Conservation (phyloP, 1,284 basidiomycete genomes). For the Earliella scabrosa region DNA sequence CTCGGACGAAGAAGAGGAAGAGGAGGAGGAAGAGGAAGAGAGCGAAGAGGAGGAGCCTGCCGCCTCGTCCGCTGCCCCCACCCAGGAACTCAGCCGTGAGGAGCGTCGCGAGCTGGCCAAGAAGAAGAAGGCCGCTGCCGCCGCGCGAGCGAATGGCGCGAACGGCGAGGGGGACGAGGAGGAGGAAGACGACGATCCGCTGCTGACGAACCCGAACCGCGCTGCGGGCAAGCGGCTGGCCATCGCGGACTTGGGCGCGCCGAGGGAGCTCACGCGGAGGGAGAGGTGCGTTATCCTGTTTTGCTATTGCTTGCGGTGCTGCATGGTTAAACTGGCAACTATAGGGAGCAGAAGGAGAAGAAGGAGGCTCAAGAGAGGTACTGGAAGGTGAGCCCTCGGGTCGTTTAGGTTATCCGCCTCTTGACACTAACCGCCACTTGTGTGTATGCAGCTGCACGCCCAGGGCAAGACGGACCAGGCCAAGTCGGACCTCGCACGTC, state of each 20-base stretch:
- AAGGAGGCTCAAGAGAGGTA: conserved; percentile 85
- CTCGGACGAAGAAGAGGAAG: conserved; percentile 30
- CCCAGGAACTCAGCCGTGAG: conserved; percentile 34
- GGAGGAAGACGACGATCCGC: conserved; percentile 37
- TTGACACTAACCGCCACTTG: neutral
- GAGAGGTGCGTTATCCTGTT: conserved; percentile 25
- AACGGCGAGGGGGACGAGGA: conserved; percentile 31
- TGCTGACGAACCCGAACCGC: conserved; percentile 37
- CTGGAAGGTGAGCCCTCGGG: conserved; percentile 68
- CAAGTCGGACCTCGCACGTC: conserved; percentile 82
- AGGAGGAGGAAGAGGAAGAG: conserved; percentile 31
- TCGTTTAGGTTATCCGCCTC: conserved; percentile 14
- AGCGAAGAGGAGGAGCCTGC: conserved; percentile 32
- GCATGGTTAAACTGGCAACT: no score
- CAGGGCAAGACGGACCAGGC: conserved; percentile 90
- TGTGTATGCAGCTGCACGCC: conserved; percentile 58
- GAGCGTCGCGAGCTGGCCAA: conserved; percentile 35
- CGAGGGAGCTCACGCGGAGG: conserved; percentile 32
- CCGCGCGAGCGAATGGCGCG: conserved; percentile 25
- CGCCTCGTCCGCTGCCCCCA: conserved; percentile 8
- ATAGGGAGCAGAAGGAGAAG: conserved; percentile 90
- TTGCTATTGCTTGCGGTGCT: no score
- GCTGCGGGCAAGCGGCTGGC: conserved; percentile 33
- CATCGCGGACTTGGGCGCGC: conserved; percentile 31
- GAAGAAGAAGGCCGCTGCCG: conserved; percentile 28